Conservation (phyloP, 1,284 basidiomycete species). For the Acaromyces ingoldii region DNA sequence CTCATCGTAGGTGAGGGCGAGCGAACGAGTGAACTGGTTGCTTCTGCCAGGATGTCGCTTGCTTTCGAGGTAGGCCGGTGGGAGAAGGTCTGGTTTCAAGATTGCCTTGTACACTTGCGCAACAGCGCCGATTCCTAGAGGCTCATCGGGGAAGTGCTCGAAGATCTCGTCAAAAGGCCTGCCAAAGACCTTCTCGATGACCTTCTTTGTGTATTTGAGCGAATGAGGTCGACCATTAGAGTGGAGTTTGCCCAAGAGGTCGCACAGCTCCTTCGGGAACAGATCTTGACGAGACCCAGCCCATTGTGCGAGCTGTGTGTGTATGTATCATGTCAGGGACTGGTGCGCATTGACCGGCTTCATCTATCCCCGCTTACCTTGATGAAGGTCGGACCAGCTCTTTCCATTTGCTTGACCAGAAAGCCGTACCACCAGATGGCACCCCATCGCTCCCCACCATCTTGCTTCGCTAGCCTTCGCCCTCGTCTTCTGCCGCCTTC, state of each 20-base stretch:
- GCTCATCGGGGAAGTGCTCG: constrained; percentile 76
- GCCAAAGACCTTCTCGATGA: constrained; percentile 76
- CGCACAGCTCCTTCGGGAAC: constrained; percentile 87
- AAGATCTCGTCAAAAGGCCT: constrained; percentile 77
- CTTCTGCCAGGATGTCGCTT: constrained; percentile 1
- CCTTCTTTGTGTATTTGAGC: constrained; percentile 71
- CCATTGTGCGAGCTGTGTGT: constrained; percentile 84
- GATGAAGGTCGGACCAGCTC: constrained; percentile 93
- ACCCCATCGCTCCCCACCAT: constrained; percentile 42
- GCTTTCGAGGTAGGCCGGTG: constrained; percentile 54
- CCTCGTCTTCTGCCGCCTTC: constrained; percentile 28
- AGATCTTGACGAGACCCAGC: constrained; percentile 90
- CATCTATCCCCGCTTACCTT: constrained; percentile 55
- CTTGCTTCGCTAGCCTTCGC: constrained; percentile 21
- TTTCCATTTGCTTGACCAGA: constrained; percentile 82
- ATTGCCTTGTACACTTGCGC: constrained; percentile 89
- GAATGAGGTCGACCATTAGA: constrained; percentile 82
- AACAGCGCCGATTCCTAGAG: constrained; percentile 96
- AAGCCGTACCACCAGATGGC: constrained; percentile 83
- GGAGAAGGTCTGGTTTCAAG: constrained; percentile 74
- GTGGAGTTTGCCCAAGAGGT: constrained; percentile 78
- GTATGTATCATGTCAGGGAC: neutral
- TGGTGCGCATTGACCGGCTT: neutral
- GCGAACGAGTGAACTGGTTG: constrained; percentile 3
- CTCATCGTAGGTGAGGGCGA: constrained; percentile 40